Evolutionary conservation across 1,284 basidiomycete genomes (phyloP), one percentile per base, ranked within the genome.

Genomic region (Psilocybe mexicana): DNA sequence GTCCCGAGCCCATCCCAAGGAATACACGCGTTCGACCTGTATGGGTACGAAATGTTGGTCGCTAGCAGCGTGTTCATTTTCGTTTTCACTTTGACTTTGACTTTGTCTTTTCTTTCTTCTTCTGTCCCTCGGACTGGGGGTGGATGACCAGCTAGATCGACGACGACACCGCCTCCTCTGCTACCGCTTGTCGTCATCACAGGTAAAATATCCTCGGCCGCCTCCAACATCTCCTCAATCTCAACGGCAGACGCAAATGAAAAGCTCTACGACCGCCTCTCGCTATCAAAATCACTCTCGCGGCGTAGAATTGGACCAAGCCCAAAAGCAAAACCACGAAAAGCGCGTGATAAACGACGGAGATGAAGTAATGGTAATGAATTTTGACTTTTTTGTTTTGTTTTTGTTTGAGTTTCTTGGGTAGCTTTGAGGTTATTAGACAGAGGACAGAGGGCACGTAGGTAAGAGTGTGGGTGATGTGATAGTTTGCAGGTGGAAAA

Each of bases 21-120:
- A 35, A 59, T 33, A 24, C 59, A 43, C 18, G 48, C 35, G 18
- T 43, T 28, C 6, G 43, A 40, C 30, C 61, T 58, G 33, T 52
- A 55, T 1, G 61, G 61, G 26, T 55, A 62, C 6, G 55, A 33
- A 6, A 62, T 52, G 49, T 62, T 62, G 23, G 50, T 48, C 44
- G 57, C 43, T 36, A 14, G 52, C 18, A 18, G 18, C 18, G 18
- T 18, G 18, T 18, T 18, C 18, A 18, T 18, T 18, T 18, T 18
- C 18, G 18, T 18, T 18, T 18, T 18, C 18, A 18, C 18, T 18
- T 18, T 18, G 18, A 18, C 18, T 18, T 18, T 18, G 18, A 18
- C 18, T 18, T 18, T 18, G 18, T 18, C 18, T 18, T 18, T 18
- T 18, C 18, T 18, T 18, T 18, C 18, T 18, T 18, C 18, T 18